Evolutionary conservation across 805 yeast species (phyloP), one percentile per base, ranked within the genome.

Genomic region (Metschnikowia lunata): DNA sequence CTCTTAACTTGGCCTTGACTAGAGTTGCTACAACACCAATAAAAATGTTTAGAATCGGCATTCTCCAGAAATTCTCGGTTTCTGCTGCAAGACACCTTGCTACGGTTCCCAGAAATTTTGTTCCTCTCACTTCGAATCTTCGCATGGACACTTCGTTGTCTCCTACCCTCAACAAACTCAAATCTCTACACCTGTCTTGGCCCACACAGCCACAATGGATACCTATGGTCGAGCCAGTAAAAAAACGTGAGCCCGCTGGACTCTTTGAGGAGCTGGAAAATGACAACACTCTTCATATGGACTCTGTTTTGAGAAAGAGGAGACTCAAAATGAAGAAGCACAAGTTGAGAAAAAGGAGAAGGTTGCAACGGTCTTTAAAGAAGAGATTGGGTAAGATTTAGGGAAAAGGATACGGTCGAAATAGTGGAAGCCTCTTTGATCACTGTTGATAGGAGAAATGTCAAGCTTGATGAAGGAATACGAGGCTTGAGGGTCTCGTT

Each of bases 251-350:
- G 28, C 32, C 34, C 4, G 30, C 27, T 7, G 8, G 11, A 11
- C 36, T 34, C 9, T 9, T 18, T 18, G 36, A n/a, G 4, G 39
- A 42, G 30, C n/a, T 29, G 31, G 46, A 35, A 8, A 36, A 30
- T 4, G 66, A 60, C 46, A 59, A 61, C 42, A 65, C 71, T 26
- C 56, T 79, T 56, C 58, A 71, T 49, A 60, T 78, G 55, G 88
- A 85, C 56, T 82, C 89, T 10, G 95, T 86, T 30, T 68, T 83
- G 65, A 78, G 93, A 65, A 86, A 86, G 62, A 82, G 99, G 72
- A 80, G 87, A 69, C 80, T 87, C 65, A 91, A 89, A 77, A 93
- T 93, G 97, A 93, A 91, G 80, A 88, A 90, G 63, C 99, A 93
- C 70, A 93, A 93, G 75, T 76, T 88, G 64, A 85, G 93, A 74